Conservation (phyloP, 805 yeast species). For the Teunomyces pallodes region DNA sequence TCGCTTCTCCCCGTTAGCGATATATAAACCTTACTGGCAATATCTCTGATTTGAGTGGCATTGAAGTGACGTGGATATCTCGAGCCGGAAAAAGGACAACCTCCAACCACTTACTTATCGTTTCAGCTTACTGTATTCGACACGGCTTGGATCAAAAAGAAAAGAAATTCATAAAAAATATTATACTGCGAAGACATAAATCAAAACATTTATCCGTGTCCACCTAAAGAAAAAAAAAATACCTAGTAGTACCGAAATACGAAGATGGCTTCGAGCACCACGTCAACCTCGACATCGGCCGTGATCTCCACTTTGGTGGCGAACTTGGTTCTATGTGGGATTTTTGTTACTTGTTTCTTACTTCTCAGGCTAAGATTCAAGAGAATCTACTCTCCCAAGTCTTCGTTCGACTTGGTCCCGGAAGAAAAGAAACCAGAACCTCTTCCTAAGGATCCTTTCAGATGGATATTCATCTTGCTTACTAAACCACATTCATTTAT, state of each 20-base stretch:
- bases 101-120: not conserved
- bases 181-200: not conserved
- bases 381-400: constrained; percentile 82
- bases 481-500: constrained; percentile 70
- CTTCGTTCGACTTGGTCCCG: constrained; percentile 56
- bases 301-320: constrained; percentile 69
- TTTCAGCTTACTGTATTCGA: not conserved
- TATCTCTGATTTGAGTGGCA: too few relatives aligned
- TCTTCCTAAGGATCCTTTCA: constrained; percentile 61
- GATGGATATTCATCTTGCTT: constrained; percentile 68
- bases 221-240: not conserved
- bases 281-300: constrained; percentile 62
- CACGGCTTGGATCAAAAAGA: constrained; percentile 5
- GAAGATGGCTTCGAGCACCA: constrained; percentile 10
- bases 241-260: constrained; percentile 15
- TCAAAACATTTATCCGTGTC: not conserved
- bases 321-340: constrained; percentile 64
- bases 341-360: constrained; percentile 61
- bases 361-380: constrained; percentile 62
- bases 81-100: too few relatives aligned
- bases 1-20: not conserved
- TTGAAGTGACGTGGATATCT: too few relatives aligned
- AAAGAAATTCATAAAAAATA: not conserved
- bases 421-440: constrained; percentile 71
- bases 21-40: too few relatives aligned